Percentiles rank a stretch among this genome's conserved stretches.
Conservation (phyloP, 352 stramenopile species). For the Pythium rhizo-oryzae region DNA sequence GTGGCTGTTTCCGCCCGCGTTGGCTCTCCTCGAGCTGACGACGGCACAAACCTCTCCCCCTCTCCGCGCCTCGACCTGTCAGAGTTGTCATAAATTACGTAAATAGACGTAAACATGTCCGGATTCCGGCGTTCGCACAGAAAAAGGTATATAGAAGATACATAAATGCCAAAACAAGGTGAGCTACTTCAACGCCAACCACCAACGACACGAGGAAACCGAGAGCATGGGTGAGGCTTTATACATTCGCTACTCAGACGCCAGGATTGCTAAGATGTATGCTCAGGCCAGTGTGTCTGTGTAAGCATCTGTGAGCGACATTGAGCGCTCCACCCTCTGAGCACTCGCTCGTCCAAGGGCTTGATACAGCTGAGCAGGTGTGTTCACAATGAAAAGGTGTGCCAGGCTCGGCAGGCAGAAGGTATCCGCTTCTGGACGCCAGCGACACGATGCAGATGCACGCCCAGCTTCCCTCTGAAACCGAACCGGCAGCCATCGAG, state of each 20-base stretch:
- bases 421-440: background rate
- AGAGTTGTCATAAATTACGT: slow-evolving; percentile 20
- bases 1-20: slow-evolving; percentile 11
- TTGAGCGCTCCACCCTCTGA: too few species aligned
- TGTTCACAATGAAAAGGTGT: background rate
- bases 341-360: too few species aligned
- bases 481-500: background rate
- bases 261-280: background rate
- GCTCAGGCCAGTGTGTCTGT: background rate
- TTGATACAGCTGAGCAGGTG: too few species aligned
- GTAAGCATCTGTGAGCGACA: background rate
- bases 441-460: background rate
- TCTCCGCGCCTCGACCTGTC: slow-evolving; percentile 2
- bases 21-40: slow-evolving; percentile 1
- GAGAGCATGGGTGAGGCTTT: too few species aligned
- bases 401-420: background rate
- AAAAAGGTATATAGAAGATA: background rate
- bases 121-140: background rate
- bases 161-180: slow-evolving; percentile 3
- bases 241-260: background rate
- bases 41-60: slow-evolving; percentile 2
- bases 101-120: slow-evolving; percentile 9
- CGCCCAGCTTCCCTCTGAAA: background rate
- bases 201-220: too few species aligned
- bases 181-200: background rate